A percentile compares a stretch with the other conserved stretches of the same genome.
Evolutionary conservation across 2,329 filamentous ascomycete genomes (phyloP).

Genomic region (Claviceps sp.): DNA sequence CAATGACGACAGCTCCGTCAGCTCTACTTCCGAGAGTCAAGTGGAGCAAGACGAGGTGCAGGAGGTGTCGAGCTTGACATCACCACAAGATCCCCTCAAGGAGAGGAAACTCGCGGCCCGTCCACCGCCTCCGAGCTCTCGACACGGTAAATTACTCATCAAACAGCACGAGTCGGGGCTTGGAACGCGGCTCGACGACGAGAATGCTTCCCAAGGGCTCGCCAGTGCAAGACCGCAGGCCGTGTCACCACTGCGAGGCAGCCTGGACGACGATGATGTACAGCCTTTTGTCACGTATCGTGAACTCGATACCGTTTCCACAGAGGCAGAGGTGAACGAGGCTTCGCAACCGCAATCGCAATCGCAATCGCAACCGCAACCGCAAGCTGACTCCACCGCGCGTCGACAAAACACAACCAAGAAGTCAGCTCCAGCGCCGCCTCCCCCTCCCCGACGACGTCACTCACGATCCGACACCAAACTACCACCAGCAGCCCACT

Average conservation of each 20-base stretch:
- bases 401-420: slow-evolving; percentile 16
- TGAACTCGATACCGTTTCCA: slow-evolving; percentile 27
- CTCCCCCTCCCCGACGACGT: slow-evolving; percentile 35
- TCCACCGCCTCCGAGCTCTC: slow-evolving; percentile 46
- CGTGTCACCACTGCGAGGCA: slow-evolving; percentile 31
- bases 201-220: neutral
- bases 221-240: slow-evolving; percentile 25
- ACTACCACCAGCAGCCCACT: slow-evolving; percentile 1
- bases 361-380: neutral
- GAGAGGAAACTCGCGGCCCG: slow-evolving; percentile 56
- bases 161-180: slow-evolving; percentile 17
- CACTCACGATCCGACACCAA: slow-evolving; percentile 34
- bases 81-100: slow-evolving; percentile 8
- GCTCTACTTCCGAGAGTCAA: slow-evolving; percentile 2
- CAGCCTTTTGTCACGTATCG: slow-evolving; percentile 38
- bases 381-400: neutral
- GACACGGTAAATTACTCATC: slow-evolving; percentile 67
- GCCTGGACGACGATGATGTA: slow-evolving; percentile 28
- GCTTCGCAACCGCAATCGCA: neutral
- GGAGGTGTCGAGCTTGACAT: neutral
- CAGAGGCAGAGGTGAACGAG: neutral
- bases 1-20: neutral
- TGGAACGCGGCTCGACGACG: neutral
- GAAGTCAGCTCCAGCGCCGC: slow-evolving; percentile 35
- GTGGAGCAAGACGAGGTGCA: neutral